phyloP scores from a whole-genome alignment of 164 flowering plant genomes.

The Magnolia changhungtana region DNA sequence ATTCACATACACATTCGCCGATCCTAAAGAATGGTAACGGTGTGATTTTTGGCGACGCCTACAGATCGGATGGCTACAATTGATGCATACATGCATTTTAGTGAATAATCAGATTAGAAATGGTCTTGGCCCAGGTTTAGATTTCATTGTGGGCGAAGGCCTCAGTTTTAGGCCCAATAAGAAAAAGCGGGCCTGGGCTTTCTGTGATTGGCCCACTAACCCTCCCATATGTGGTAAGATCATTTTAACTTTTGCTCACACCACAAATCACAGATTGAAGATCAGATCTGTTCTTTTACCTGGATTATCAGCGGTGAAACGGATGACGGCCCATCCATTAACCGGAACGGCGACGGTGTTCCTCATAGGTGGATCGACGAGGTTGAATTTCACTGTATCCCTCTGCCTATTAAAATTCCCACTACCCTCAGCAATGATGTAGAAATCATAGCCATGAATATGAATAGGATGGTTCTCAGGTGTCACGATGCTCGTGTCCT shows the following conservation, averaged over 20 bases:
- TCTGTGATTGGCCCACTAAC: background rate
- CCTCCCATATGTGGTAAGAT: background rate
- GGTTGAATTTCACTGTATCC: constrained; percentile 72
- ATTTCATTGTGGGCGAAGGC: too few relatives aligned
- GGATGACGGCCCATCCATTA: constrained; percentile 81
- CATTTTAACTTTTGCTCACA: background rate
- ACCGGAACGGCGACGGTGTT: constrained; percentile 73
- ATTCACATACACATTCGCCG: background rate
- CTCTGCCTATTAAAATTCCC: constrained; percentile 65
- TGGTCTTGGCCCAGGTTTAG: background rate
- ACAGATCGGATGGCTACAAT: background rate
- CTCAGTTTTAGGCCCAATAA: background rate
- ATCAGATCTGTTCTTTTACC: constrained; percentile 30
- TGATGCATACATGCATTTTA: too few relatives aligned
- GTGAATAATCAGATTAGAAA: too few relatives aligned
- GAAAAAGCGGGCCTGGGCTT: too few relatives aligned
- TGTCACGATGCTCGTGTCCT: constrained; percentile 62
- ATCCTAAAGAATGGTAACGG: too few relatives aligned
- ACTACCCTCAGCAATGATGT: constrained; percentile 58
- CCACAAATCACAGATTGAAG: background rate
- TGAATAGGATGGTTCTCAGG: constrained; percentile 90
- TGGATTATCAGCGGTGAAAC: constrained; percentile 84
- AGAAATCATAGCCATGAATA: constrained; percentile 83
- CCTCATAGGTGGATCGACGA: constrained; percentile 68
- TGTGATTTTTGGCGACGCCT: background rate